These are phyloP conservation scores for Venturia aucupariae DNA, from an alignment of 2,329 filamentous ascomycete genomes.

Conservation along the genomic window DNA sequence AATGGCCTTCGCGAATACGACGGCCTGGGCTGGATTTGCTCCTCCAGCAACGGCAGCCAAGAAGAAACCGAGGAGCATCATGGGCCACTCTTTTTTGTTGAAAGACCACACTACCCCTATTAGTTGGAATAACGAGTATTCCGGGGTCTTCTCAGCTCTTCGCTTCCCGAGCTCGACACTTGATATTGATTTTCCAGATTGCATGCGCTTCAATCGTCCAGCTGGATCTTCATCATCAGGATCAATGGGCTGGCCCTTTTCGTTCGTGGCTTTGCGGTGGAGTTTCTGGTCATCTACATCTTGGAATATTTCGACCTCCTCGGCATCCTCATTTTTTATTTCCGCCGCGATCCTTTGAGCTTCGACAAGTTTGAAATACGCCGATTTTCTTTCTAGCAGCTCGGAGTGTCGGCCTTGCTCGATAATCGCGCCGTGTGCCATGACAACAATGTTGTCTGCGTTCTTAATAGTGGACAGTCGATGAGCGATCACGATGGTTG, in stretches of 20 bases:
- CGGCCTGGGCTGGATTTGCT: constrained; percentile 65
- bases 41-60: constrained; percentile 71
- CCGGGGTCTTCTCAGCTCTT: constrained; percentile 39
- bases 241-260: constrained; percentile 33
- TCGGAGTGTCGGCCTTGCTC: constrained; percentile 86
- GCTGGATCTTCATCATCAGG: constrained; percentile 52
- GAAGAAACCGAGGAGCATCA: constrained; percentile 65
- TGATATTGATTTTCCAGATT: constrained; percentile 50
- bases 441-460: constrained; percentile 93
- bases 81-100: constrained; percentile 61
- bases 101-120: constrained; percentile 73
- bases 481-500: constrained; percentile 94
- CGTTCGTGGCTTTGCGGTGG: constrained; percentile 15
- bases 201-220: constrained; percentile 45
- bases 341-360: constrained; percentile 71
- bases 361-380: constrained; percentile 78
- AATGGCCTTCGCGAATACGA: constrained; percentile 88
- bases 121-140: constrained; percentile 65
- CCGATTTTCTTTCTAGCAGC: constrained; percentile 58
- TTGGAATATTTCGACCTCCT: constrained; percentile 27
- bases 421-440: constrained; percentile 74
- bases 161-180: constrained; percentile 58
- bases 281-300: constrained; percentile 2
- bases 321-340: constrained; percentile 31
- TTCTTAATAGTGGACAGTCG: constrained; percentile 88